Percentiles rank a stretch among this genome's conserved stretches.
Evolutionary conservation across 2,329 filamentous ascomycete species (phyloP).

Genomic region (Cercospora citrullina): DNA sequence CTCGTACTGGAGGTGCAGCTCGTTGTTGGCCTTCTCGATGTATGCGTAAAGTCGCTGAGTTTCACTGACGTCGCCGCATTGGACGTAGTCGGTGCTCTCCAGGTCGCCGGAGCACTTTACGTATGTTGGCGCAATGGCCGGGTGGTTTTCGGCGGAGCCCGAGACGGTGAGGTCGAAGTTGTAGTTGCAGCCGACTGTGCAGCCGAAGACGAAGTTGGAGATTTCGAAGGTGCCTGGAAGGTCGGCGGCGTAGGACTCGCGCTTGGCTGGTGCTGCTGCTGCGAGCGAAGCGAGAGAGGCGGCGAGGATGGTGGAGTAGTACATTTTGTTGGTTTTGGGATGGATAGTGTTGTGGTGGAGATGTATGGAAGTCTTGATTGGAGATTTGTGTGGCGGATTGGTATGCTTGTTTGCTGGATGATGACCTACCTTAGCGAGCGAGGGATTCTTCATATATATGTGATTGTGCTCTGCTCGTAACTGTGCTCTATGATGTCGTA

Average conservation of each 20-base stretch:
- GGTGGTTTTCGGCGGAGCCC: constrained; percentile 23
- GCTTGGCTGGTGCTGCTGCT: constrained; percentile 17
- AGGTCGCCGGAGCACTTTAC: constrained; percentile 26
- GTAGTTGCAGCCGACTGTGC: constrained; percentile 29
- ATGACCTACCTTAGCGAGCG: not conserved
- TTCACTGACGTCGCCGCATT: constrained; percentile 26
- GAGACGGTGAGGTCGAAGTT: constrained; percentile 27
- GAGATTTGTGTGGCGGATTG: not conserved
- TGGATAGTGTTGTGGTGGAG: not conserved
- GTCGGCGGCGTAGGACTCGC: not conserved
- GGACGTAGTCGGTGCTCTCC: constrained; percentile 27
- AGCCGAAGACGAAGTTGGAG: constrained; percentile 33
- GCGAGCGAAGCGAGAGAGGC: constrained; percentile 26
- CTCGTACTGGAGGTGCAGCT: constrained; percentile 28
- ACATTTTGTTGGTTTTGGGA: constrained; percentile 23
- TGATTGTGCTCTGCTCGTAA: not conserved
- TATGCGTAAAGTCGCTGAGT: constrained; percentile 24
- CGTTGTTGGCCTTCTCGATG: constrained; percentile 26
- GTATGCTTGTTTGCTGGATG: constrained; percentile 1
- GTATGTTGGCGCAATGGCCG: constrained; percentile 16
- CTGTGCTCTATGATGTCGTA: not conserved
- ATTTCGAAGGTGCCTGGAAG: constrained; percentile 25
- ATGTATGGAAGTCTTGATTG: not conserved
- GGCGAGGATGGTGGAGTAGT: constrained; percentile 24
- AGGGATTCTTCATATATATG: not conserved